Conservation (phyloP, 176 grass and related monocot genomes). For the Aechmea fasciata region DNA sequence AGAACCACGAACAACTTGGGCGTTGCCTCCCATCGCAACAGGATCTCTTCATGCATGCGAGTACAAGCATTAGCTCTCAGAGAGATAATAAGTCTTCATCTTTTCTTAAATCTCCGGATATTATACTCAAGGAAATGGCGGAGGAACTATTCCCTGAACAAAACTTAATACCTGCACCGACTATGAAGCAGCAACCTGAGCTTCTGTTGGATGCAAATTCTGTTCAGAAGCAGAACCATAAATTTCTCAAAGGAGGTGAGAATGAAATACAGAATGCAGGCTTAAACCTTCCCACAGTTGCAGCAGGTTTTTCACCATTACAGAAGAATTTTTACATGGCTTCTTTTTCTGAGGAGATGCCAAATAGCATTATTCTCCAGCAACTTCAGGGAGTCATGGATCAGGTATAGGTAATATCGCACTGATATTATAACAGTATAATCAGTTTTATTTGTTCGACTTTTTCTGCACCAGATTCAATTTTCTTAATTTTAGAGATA, state of each 20-base stretch:
- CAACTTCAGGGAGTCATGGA: constrained; percentile 47
- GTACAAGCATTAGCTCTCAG: constrained; percentile 9
- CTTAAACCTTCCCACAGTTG: constrained; percentile 9
- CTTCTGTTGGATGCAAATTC: neutral
- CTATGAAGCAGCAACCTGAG: constrained; percentile 18
- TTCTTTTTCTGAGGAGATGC: constrained; percentile 13
- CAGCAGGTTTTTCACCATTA: neutral
- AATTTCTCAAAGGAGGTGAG: neutral
- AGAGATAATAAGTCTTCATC: constrained; percentile 14
- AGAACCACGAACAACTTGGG: constrained; percentile 11
- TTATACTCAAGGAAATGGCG: constrained; percentile 31
- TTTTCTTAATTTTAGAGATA: no score
- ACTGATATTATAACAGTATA: neutral
- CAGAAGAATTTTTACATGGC: constrained; percentile 1
- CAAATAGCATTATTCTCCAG: constrained; percentile 32
- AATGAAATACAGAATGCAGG: neutral
- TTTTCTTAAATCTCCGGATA: constrained; percentile 24
- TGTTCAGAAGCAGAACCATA: neutral
- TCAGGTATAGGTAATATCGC: constrained; percentile 28
- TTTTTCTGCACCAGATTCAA: no score
- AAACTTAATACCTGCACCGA: constrained; percentile 17
- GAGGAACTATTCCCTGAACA: constrained; percentile 33
- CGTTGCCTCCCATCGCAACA: constrained; percentile 5
- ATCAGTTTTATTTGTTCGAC: neutral
- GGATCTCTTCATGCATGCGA: neutral